These are phyloP conservation scores for Pseudotsuga menziesii DNA, from an alignment of 75 land plant species.

Conservation along the genomic window DNA sequence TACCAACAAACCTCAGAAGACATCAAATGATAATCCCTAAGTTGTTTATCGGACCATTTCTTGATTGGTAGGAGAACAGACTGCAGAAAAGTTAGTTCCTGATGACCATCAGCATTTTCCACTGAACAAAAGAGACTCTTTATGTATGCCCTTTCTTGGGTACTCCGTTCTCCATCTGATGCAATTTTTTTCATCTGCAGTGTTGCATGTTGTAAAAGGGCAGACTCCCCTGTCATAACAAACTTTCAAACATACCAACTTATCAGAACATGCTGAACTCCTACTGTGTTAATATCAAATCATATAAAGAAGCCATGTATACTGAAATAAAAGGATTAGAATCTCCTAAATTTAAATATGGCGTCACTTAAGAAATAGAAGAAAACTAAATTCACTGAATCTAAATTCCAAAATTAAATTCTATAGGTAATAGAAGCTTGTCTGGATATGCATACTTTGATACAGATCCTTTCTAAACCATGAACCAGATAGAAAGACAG, in stretches of 20 bases:
- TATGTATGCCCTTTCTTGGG: slow-evolving; percentile 83
- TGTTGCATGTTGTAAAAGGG: slow-evolving; percentile 65
- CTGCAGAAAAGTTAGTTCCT: slow-evolving; percentile 63
- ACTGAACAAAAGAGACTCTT: slow-evolving; percentile 59
- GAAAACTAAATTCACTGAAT: neutral
- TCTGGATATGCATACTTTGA: neutral
- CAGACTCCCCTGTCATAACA: slow-evolving; percentile 80
- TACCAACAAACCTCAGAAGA: slow-evolving; percentile 61
- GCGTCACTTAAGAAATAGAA: neutral
- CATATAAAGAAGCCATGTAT: neutral
- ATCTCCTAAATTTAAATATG: neutral
- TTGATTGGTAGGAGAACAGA: slow-evolving; percentile 79
- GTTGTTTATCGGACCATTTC: slow-evolving; percentile 80
- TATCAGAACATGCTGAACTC: neutral
- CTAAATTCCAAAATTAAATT: neutral
- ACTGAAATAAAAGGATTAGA: neutral
- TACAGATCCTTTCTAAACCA: neutral
- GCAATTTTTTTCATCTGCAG: slow-evolving; percentile 82
- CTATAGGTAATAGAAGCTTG: neutral
- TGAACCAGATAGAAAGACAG: neutral
- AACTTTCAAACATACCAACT: slow-evolving; percentile 40
- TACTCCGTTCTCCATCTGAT: slow-evolving; percentile 76
- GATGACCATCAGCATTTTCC: slow-evolving; percentile 40
- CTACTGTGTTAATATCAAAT: neutral
- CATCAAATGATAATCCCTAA: slow-evolving; percentile 80